These are phyloP conservation scores for Entomortierella beljakovae DNA, from an alignment of 192 early-diverging fungal genomes.

Conservation along the genomic window DNA sequence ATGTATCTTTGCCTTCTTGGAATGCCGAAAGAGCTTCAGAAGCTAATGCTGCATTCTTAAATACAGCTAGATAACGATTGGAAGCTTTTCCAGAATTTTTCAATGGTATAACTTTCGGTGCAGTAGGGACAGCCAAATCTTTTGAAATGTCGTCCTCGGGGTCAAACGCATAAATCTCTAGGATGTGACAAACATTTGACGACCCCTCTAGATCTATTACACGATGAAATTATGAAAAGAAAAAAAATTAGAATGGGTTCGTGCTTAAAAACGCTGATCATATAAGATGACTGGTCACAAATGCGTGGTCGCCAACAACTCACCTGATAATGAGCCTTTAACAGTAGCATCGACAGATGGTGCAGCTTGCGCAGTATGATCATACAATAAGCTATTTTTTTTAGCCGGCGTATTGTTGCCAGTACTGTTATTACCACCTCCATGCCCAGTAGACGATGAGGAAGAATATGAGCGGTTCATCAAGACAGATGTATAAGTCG, in stretches of 20 bases:
- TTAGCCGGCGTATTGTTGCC: conserved; percentile 15
- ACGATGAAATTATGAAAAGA: neutral
- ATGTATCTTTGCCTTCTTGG: conserved; percentile 43
- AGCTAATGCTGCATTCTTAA: conserved; percentile 39
- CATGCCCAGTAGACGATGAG: conserved; percentile 32
- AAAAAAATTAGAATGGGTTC: too few species aligned
- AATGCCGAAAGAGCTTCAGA: conserved; percentile 34
- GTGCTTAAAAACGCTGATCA: too few species aligned
- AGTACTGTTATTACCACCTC: conserved; percentile 10
- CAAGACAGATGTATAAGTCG: conserved; percentile 17
- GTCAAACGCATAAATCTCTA: conserved; percentile 43
- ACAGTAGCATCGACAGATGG: conserved; percentile 14
- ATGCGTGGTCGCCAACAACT: too few species aligned
- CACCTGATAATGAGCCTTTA: conserved; percentile 25
- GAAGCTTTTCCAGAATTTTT: conserved; percentile 16
- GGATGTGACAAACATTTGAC: conserved; percentile 30
- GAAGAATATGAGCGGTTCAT: conserved; percentile 51
- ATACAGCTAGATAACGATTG: conserved; percentile 25
- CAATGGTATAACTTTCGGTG: conserved; percentile 24
- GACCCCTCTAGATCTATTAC: conserved; percentile 28
- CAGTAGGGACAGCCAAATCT: conserved; percentile 24
- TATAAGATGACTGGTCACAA: neutral
- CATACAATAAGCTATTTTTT: conserved; percentile 41
- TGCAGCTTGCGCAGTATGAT: conserved; percentile 15
- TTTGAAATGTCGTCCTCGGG: conserved; percentile 32